A percentile compares a stretch with the other conserved stretches of the same genome.
phyloP scores from a whole-genome alignment of 306 rosid genomes.

The Fagus sylvatica region DNA sequence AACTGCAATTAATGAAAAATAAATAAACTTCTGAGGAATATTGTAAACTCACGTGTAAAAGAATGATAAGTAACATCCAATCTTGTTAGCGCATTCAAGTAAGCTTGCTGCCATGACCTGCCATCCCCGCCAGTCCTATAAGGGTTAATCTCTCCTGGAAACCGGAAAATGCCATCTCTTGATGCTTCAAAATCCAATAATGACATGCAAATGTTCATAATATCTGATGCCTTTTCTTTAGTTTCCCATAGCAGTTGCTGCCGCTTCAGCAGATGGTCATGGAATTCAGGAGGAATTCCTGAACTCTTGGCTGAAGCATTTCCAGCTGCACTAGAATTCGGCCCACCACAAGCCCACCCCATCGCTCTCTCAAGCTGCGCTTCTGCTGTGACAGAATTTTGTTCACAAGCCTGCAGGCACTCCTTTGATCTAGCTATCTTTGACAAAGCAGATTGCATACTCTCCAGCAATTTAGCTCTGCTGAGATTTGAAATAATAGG shows the following conservation, averaged over 20 bases:
- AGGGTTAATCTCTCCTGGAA: constrained; percentile 64
- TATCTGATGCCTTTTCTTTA: constrained; percentile 79
- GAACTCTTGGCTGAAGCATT: constrained; percentile 59
- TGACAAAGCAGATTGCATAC: constrained; percentile 69
- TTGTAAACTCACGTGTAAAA: constrained; percentile 64
- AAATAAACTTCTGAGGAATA: constrained; percentile 22
- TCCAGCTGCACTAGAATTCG: constrained; percentile 62
- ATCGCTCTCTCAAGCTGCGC: constrained; percentile 97
- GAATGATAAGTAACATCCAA: constrained; percentile 80
- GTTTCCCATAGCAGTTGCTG: constrained; percentile 72
- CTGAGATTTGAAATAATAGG: constrained; percentile 57
- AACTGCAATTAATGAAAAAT: constrained; percentile 11
- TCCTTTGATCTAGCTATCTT: constrained; percentile 74
- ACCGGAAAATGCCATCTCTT: constrained; percentile 71
- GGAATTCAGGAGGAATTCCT: constrained; percentile 93
- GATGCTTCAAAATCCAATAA: constrained; percentile 90
- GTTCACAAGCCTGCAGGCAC: constrained; percentile 79
- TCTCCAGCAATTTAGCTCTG: constrained; percentile 77
- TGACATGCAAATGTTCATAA: constrained; percentile 70
- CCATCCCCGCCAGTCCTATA: constrained; percentile 58
- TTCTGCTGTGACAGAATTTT: constrained; percentile 73
- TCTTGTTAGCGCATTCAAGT: constrained; percentile 71
- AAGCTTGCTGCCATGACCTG: constrained; percentile 84
- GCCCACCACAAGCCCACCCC: constrained; percentile 96
- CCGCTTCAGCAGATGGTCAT: constrained; percentile 75